Evolutionary conservation across 164 flowering plant genomes (phyloP).

Genomic region (Vitis labrusca): DNA sequence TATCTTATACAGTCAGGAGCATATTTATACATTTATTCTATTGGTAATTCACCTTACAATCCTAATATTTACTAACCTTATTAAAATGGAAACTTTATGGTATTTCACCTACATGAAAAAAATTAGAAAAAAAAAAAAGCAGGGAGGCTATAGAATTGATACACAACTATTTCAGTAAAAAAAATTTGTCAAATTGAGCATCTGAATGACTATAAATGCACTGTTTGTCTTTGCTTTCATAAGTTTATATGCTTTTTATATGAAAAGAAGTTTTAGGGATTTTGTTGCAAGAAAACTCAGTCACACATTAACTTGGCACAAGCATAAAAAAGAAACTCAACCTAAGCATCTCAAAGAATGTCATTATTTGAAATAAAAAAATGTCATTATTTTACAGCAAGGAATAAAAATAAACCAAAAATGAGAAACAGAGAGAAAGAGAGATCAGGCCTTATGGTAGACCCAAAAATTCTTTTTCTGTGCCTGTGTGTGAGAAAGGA

Average conservation of each 20-base stretch:
- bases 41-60: neutral
- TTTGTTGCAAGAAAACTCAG: neutral
- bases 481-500: too few species aligned
- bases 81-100: neutral
- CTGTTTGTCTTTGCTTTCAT: neutral
- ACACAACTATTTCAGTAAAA: neutral
- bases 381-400: too few species aligned
- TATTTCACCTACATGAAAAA: neutral
- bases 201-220: neutral
- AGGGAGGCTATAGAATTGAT: neutral
- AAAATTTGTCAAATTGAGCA: neutral
- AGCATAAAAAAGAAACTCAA: neutral
- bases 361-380: too few species aligned
- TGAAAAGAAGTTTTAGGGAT: neutral
- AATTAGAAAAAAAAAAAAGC: neutral
- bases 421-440: too few species aligned
- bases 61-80: neutral
- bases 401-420: too few species aligned
- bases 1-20: neutral
- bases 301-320: neutral
- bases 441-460: too few species aligned
- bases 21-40: neutral
- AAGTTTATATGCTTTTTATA: neutral
- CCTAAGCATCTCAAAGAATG: too few species aligned
- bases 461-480: too few species aligned